These are phyloP conservation scores for Metarhizium sp. DNA, from an alignment of 2,329 filamentous ascomycete genomes.

Conservation along the genomic window DNA sequence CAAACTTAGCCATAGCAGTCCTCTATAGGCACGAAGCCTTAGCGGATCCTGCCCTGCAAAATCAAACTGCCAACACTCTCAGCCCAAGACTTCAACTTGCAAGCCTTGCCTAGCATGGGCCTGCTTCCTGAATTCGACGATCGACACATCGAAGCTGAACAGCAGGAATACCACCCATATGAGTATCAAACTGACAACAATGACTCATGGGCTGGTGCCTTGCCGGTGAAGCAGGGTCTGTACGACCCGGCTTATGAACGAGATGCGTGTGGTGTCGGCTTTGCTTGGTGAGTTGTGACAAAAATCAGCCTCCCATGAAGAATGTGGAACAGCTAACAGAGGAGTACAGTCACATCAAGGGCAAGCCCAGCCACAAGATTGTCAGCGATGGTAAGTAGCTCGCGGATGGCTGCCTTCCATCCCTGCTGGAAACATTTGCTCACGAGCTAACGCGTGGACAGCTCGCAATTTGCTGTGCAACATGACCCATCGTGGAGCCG, in stretches of 20 bases:
- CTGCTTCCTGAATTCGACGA: constrained; percentile 58
- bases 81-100: constrained; percentile 1
- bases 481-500: constrained; percentile 99
- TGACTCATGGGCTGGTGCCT: constrained; percentile 80
- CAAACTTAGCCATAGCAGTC: constrained; percentile 2
- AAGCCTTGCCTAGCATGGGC: constrained; percentile 59
- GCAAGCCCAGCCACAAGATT: constrained; percentile 94
- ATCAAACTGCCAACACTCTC: background rate
- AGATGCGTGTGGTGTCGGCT: constrained; percentile 98
- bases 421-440: background rate
- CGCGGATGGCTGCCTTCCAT: background rate
- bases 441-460: constrained; percentile 1
- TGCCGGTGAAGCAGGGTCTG: constrained; percentile 96
- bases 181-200: constrained; percentile 84
- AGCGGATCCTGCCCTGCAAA: constrained; percentile 1
- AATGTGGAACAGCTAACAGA: constrained; percentile 11
- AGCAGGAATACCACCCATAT: constrained; percentile 59
- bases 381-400: constrained; percentile 79
- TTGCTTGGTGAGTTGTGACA: constrained; percentile 71
- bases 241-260: constrained; percentile 96
- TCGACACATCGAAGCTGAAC: constrained; percentile 54
- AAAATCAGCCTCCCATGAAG: background rate
- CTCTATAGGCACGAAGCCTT: constrained; percentile 3
- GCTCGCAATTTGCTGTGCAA: constrained; percentile 78
- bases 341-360: constrained; percentile 78